These are phyloP conservation scores for Pistacia atlantica DNA, from an alignment of 345 rosid genomes.

Conservation along the genomic window DNA sequence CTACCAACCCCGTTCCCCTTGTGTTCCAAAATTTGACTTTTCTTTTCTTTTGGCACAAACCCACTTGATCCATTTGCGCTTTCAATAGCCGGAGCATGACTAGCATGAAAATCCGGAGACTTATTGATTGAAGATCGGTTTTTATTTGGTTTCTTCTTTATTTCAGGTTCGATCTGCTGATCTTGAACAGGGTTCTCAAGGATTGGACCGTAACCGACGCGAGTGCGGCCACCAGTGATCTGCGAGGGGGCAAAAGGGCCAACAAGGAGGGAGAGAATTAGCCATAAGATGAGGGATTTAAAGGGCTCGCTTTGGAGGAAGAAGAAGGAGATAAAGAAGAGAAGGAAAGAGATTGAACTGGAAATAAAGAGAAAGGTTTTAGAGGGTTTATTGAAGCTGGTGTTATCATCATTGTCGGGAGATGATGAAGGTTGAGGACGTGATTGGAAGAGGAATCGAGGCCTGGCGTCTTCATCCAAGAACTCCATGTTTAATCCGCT, in stretches of 20 bases:
- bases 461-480: constrained; percentile 79
- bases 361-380: constrained; percentile 37
- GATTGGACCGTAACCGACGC: constrained; percentile 80
- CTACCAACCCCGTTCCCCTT: constrained; percentile 28
- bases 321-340: constrained; percentile 55
- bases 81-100: constrained; percentile 1
- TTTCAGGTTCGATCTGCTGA: constrained; percentile 44
- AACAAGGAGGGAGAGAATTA: constrained; percentile 62
- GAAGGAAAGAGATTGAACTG: constrained; percentile 38
- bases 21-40: constrained; percentile 24
- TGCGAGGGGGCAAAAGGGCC: constrained; percentile 76
- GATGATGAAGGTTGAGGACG: constrained; percentile 45
- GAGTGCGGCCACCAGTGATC: constrained; percentile 73
- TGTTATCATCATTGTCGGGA: constrained; percentile 6
- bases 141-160: constrained; percentile 44
- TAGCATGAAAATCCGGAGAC: background rate
- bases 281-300: constrained; percentile 69
- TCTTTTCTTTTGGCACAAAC: constrained; percentile 33
- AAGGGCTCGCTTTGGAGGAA: constrained; percentile 67
- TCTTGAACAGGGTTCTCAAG: constrained; percentile 44
- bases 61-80: constrained; percentile 16
- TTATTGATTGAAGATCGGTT: constrained; percentile 19
- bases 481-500: constrained; percentile 62
- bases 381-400: constrained; percentile 24
- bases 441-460: constrained; percentile 74